phyloP scores from a whole-genome alignment of 164 flowering plant genomes.

The Piper betle region DNA sequence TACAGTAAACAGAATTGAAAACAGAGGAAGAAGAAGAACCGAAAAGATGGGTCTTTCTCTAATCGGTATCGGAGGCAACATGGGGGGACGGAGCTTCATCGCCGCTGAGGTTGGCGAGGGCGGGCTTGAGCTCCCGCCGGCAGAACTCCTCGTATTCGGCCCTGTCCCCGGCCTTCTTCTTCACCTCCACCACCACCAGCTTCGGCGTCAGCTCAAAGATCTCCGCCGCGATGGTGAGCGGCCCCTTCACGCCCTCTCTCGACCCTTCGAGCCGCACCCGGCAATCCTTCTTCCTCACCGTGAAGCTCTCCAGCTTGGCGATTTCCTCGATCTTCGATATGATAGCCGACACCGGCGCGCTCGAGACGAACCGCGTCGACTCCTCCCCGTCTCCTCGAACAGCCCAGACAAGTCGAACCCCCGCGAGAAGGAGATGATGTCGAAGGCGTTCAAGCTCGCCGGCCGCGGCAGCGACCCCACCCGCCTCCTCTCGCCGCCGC shows the following conservation, averaged over 20 bases:
- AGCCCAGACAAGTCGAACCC: conserved; percentile 20
- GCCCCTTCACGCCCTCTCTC: conserved; percentile 65
- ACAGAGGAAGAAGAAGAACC: no score
- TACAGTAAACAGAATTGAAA: no score
- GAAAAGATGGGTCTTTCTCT: conserved; percentile 1
- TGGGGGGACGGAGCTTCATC: conserved; percentile 10
- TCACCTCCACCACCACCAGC: conserved; percentile 75
- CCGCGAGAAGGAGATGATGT: conserved; percentile 18
- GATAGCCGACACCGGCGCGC: conserved; percentile 56
- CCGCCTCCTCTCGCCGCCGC: background rate
- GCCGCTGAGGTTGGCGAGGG: conserved; percentile 32
- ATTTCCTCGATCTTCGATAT: conserved; percentile 80
- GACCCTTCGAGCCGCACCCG: conserved; percentile 66
- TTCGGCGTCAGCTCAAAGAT: conserved; percentile 76
- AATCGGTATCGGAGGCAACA: conserved; percentile 31
- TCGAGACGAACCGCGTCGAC: conserved; percentile 43
- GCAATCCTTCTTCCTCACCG: conserved; percentile 77
- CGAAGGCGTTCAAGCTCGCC: conserved; percentile 19
- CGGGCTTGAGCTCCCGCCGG: conserved; percentile 57
- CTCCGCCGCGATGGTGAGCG: conserved; percentile 71
- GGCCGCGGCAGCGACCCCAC: conserved; percentile 14
- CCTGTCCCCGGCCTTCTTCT: conserved; percentile 73
- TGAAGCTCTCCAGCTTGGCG: conserved; percentile 66
- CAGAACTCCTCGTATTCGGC: conserved; percentile 69
- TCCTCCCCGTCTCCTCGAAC: conserved; percentile 31